phyloP scores from a whole-genome alignment of 352 stramenopile genomes.

The Elongisporangium undulatum region DNA sequence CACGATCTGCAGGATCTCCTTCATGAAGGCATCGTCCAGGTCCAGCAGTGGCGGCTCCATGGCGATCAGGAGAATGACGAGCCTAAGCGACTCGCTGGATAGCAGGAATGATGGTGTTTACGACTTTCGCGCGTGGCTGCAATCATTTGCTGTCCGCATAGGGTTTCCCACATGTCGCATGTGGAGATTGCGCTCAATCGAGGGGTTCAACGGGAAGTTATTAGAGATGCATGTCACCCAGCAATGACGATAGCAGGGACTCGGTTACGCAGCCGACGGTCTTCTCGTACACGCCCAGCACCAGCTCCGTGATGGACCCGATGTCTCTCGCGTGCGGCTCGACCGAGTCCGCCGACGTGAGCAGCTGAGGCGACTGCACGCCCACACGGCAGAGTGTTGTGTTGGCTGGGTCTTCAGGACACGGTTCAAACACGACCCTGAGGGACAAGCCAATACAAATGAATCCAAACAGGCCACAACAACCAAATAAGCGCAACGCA shows the following conservation, averaged over 20 bases:
- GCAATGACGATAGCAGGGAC: conserved; percentile 8
- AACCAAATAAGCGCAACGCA: conserved; percentile 10
- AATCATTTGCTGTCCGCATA: background rate
- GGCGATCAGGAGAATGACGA: background rate
- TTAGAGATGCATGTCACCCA: background rate
- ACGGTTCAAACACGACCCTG: conserved; percentile 44
- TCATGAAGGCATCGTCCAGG: background rate
- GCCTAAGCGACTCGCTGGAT: background rate
- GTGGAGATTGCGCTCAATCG: background rate
- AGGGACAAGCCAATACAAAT: background rate
- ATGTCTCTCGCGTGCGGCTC: conserved; percentile 19
- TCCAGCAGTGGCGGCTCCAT: background rate
- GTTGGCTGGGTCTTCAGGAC: conserved; percentile 25
- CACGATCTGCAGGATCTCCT: background rate
- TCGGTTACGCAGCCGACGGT: conserved; percentile 31
- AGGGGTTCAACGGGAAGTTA: too few species aligned
- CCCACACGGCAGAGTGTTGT: conserved; percentile 39
- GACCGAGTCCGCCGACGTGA: conserved; percentile 11
- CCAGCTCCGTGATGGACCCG: conserved; percentile 27
- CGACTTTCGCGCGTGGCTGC: too few species aligned
- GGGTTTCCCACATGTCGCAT: background rate
- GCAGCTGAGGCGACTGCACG: conserved; percentile 16
- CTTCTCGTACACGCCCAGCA: conserved; percentile 32
- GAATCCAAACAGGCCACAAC: background rate
- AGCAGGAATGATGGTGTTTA: background rate